Conservation (phyloP, 306 rosid genomes). For the Casuarina glauca region DNA sequence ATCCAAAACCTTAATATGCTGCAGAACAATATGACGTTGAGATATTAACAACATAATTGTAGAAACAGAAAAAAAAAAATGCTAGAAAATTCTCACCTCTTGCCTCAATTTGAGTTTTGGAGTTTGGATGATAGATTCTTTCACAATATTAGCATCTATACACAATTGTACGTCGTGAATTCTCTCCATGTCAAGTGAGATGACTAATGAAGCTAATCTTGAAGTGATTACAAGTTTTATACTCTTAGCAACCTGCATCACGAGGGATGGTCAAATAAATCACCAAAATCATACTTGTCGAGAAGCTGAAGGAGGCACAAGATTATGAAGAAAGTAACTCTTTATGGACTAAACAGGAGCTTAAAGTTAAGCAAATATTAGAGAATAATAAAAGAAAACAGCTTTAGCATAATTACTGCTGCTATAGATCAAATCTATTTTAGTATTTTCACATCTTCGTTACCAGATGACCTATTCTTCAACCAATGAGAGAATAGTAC, state of each 20-base stretch:
- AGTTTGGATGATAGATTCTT: slow-evolving; percentile 66
- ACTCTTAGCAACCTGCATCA: slow-evolving; percentile 72
- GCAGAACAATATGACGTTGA: slow-evolving; percentile 40
- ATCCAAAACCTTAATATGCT: slow-evolving; percentile 74
- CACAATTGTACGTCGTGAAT: slow-evolving; percentile 62
- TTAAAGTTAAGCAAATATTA: neutral
- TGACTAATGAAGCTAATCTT: slow-evolving; percentile 53
- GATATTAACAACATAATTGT: slow-evolving; percentile 26
- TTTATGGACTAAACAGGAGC: neutral
- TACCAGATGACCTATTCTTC: neutral
- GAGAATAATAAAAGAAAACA: neutral
- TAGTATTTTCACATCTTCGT: neutral
- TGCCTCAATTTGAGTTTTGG: slow-evolving; percentile 71
- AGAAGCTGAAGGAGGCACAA: slow-evolving; percentile 3
- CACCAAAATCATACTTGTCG: neutral
- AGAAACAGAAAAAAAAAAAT: slow-evolving; percentile 4
- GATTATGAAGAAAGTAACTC: neutral
- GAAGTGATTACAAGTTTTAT: slow-evolving; percentile 59
- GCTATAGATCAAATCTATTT: neutral
- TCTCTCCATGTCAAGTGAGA: slow-evolving; percentile 69
- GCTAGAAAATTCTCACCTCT: slow-evolving; percentile 55
- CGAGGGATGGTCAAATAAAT: slow-evolving; percentile 11
- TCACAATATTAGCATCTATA: slow-evolving; percentile 71
- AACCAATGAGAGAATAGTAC: neutral
- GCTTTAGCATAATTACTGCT: neutral